phyloP scores from a whole-genome alignment of 805 yeast genomes.

The Kregervanrija fluxuum region DNA sequence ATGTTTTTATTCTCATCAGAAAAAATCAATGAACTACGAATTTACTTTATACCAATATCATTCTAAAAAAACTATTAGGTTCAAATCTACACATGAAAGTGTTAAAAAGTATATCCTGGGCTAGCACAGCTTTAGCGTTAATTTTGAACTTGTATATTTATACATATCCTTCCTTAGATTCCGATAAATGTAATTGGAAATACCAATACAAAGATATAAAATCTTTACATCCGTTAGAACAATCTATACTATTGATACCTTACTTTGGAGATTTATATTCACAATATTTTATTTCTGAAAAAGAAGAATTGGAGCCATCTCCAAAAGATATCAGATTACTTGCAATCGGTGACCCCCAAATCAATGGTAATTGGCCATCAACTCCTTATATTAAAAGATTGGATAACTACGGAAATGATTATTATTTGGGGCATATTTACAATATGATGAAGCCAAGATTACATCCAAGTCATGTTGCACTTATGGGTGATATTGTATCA shows the following conservation, averaged over 20 bases:
- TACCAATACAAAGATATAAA: conserved; percentile 18
- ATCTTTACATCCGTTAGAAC: conserved; percentile 10
- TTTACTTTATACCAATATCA: too few relatives aligned
- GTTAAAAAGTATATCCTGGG: conserved; percentile 12
- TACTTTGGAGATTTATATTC: conserved; percentile 28
- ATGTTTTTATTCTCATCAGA: too few relatives aligned
- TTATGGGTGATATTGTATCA: conserved; percentile 88
- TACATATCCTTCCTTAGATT: conserved; percentile 63
- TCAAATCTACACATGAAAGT: background rate
- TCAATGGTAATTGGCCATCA: conserved; percentile 75
- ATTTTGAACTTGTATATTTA: conserved; percentile 57
- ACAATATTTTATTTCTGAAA: conserved; percentile 24
- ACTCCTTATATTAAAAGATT: conserved; percentile 67
- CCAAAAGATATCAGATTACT: conserved; percentile 46
- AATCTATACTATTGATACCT: conserved; percentile 20
- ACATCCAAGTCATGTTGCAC: conserved; percentile 74
- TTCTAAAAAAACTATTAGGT: background rate
- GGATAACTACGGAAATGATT: conserved; percentile 87
- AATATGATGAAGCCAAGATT: conserved; percentile 53
- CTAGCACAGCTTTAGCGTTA: conserved; percentile 34
- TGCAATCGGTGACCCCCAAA: conserved; percentile 95
- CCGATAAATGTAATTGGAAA: conserved; percentile 58
- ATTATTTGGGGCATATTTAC: conserved; percentile 80
- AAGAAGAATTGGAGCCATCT: conserved; percentile 7
- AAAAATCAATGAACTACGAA: too few relatives aligned